Percentiles rank a stretch among this genome's conserved stretches.
phyloP scores from a whole-genome alignment of 2,329 filamentous ascomycete species.

The Aspergillaceae sp. region DNA sequence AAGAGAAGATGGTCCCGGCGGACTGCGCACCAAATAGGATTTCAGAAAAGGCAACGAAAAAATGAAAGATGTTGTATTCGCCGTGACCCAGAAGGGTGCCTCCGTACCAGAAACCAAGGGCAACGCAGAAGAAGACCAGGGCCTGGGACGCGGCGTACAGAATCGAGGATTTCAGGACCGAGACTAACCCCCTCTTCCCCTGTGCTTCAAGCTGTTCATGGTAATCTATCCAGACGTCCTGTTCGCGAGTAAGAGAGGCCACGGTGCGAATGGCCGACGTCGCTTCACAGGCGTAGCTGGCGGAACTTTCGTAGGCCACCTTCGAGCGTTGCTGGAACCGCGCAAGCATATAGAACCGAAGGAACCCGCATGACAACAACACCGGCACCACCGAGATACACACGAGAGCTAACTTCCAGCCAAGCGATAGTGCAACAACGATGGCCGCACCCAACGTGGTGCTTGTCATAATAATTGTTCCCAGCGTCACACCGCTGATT shows the following conservation, averaged over 20 bases:
- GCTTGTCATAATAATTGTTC: constrained; percentile 69
- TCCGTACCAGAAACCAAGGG: constrained; percentile 89
- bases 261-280: constrained; percentile 92
- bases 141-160: constrained; percentile 82
- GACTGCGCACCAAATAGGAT: constrained; percentile 90
- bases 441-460: constrained; percentile 74
- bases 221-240: constrained; percentile 68
- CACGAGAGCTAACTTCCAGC: constrained; percentile 82
- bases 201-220: constrained; percentile 58
- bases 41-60: constrained; percentile 83
- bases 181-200: constrained; percentile 58
- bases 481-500: constrained; percentile 77
- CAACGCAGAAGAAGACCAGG: constrained; percentile 72
- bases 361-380: constrained; percentile 71
- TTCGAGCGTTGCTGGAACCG: constrained; percentile 73
- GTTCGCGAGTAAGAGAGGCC: constrained; percentile 78
- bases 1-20: constrained; percentile 80
- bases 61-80: constrained; percentile 73
- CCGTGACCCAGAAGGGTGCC: constrained; percentile 61
- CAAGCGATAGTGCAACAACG: constrained; percentile 61
- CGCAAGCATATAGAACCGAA: constrained; percentile 76
- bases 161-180: constrained; percentile 64
- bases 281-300: constrained; percentile 83
- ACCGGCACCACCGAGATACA: constrained; percentile 71
- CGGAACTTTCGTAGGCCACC: constrained; percentile 68